These are phyloP conservation scores for Pleurotus platypus DNA, from an alignment of 768 basidiomycete species.

Conservation along the genomic window DNA sequence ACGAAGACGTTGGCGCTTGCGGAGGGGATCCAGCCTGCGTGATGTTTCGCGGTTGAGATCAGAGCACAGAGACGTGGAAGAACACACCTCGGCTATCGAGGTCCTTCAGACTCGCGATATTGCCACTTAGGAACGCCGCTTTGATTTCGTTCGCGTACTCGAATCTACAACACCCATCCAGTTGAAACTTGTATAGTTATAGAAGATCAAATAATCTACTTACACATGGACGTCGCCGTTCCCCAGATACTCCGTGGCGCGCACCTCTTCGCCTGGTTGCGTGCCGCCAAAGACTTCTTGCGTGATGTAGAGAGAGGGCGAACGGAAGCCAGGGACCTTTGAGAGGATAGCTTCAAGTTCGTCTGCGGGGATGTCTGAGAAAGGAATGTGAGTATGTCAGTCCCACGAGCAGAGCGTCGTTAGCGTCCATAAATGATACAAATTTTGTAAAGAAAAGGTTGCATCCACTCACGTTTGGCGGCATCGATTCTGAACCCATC, in stretches of 20 bases:
- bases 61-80: no score
- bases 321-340: not conserved
- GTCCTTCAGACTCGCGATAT: not conserved
- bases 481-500: slow-evolving; percentile 65
- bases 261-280: not conserved
- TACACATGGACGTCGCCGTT: not conserved
- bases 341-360: not conserved
- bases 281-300: not conserved
- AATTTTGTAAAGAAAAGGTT: no score
- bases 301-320: not conserved
- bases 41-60: no score
- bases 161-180: not conserved
- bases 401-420: no score
- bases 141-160: not conserved
- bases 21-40: slow-evolving; percentile 36
- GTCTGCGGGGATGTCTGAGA: not conserved
- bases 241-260: not conserved
- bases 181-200: no score
- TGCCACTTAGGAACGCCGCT: not conserved
- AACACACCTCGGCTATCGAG: not conserved
- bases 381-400: no score
- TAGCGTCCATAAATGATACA: no score
- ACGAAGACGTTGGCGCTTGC: slow-evolving; percentile 44
- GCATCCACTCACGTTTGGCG: slow-evolving; percentile 44
- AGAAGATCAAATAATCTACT: not conserved